These are phyloP conservation scores for Alternaria panax DNA, from an alignment of 2,329 filamentous ascomycete genomes.

Conservation along the genomic window DNA sequence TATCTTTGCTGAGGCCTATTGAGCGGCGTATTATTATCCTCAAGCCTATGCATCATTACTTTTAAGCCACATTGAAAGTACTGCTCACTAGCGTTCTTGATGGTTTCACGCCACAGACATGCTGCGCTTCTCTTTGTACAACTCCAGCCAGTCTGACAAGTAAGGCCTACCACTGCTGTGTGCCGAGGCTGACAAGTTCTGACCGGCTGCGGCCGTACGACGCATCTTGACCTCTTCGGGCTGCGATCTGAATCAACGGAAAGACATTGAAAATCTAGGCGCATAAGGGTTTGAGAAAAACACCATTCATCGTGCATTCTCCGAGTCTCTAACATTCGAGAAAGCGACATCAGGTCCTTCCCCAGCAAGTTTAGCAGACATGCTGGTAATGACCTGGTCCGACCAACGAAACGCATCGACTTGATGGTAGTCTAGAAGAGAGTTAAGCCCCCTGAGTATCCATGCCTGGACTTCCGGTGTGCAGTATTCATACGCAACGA, in stretches of 20 bases:
- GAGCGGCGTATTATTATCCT: no score
- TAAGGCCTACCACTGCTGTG: neutral
- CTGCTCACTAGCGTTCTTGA: no score
- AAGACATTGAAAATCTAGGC: neutral
- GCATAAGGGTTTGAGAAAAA: neutral
- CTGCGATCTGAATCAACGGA: neutral
- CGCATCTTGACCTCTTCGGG: neutral
- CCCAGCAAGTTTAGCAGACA: conserved; percentile 38
- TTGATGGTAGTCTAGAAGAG: conserved; percentile 35
- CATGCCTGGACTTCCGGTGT: conserved; percentile 32
- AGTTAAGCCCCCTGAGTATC: conserved; percentile 39
- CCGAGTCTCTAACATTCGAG: conserved; percentile 23
- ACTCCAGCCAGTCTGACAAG: no score
- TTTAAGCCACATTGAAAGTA: no score
- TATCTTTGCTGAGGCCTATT: no score
- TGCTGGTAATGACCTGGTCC: conserved; percentile 33
- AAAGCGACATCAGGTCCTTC: conserved; percentile 35
- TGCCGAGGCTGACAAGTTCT: neutral
- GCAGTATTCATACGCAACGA: conserved; percentile 44
- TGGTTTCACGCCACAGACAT: no score
- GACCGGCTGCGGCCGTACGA: neutral
- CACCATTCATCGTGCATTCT: conserved; percentile 14
- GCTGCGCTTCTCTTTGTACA: no score
- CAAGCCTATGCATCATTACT: no score
- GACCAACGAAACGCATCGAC: conserved; percentile 42